Base-by-base conservation (phyloP, 176 grass and related monocot genomes). In the Raddia distichophylla region DNA sequence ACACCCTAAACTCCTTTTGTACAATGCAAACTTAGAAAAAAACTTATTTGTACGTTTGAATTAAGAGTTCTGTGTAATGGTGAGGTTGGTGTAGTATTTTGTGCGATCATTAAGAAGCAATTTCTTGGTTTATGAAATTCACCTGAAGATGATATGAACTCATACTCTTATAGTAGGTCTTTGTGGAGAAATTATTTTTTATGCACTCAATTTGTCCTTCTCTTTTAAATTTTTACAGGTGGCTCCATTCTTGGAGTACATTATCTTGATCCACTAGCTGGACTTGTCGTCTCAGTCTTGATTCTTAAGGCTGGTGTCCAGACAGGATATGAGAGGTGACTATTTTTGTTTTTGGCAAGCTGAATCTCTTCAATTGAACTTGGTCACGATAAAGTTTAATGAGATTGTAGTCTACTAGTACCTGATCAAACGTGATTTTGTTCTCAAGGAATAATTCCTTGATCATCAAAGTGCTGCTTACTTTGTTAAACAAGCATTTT, bases 301-400 rank as follows among this genome's bases (percentile, higher is more conserved):
- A 95, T 98, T 88, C 81, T 91, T 64, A 98, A 95, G 93, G 96
- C 88, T 86, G 93, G 93, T 79, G 83, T 95, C 84, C 83, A 93
- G 44, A 93, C 96, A 33, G 87, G 96, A 82, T 98, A 95, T 71
- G 81, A 89, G 57, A 98, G 96, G 96, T 98, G 90, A 77, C 34
- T 51, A 53, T 73, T 74, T 14, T 56, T 81, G 67, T 74, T 82
- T 82, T 2, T 69, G n/a, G 79, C 10, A 70, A 73, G 54, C 16
- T 64, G 34, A 51, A 50, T 74, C 44, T 74, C 44, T 66, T 86
- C 16, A 76, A 3, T 70, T 85, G 64, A 82, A 68, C 15, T 56
- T 15, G 0, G 71, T 8, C 2, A 2, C 18, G 5, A 32, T 73
- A 50, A 52, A 50, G 7, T 49, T 67, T 71, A 50, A 50, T 71